Evolutionary conservation across 768 basidiomycete species (phyloP), one percentile per base, ranked within the genome.

Genomic region (Lentinula boryana): DNA sequence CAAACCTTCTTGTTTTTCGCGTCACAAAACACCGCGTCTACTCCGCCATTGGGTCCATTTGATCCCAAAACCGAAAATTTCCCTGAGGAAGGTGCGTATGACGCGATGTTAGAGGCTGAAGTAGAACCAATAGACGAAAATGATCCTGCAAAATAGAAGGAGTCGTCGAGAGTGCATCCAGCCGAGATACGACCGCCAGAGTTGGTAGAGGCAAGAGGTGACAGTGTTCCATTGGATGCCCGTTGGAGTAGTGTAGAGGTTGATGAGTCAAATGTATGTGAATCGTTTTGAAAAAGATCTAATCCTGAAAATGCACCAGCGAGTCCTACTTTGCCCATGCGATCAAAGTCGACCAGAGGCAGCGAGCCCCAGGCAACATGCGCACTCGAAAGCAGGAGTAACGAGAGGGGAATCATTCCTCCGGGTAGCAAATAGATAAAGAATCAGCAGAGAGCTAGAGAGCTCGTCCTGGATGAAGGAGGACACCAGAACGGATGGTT

Each of bases 271-370:
- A 89, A 87, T 36, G 84, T 68, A 65, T 82, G 66, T 35, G 83
- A 72, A 61, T 82, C 23, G 62, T 75, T 83, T 68, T 84, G 76
- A 79, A 89, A 87, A 61, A 95, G 68, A 69, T 88, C 89, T 63
- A 99, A 77, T 49, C 95, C 96, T 23, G 89, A 83, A 69, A 98
- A 99, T 36, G 90, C 80, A 60, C 96, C 96, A 31, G 88, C 86
- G 44, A 98, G 80, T 60, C 87, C 94, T 54, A 98, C 94, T 58
- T 81, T 87, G 64, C 96, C 96, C 92, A 99, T 95, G 57, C 89
- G 87, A 66, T 79, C 75, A 68, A 86, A 88, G 72, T 91, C 89
- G 67, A 90, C 78, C 62, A 77, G 74, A 5, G 85, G 85, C 13
- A 84, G 73, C 5, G 57, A 58, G 40, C 23, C 81, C 62, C 66